Evolutionary conservation across 371 early-diverging fungal species (phyloP), one percentile per base, ranked within the genome.

Genomic region (Mucor velutinosus): DNA sequence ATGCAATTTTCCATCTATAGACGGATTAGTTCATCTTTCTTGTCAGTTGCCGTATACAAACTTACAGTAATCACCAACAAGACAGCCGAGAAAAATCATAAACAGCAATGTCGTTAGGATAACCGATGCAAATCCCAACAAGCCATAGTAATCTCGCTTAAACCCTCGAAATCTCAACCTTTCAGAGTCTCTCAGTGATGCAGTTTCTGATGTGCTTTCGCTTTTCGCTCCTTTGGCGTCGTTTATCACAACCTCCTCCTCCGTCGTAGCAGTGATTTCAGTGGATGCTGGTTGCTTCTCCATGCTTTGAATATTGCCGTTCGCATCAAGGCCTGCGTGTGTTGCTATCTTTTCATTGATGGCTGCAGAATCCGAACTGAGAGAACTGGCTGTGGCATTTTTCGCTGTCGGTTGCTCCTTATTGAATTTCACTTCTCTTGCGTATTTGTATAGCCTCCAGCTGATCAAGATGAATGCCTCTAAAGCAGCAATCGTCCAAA

Each of bases 51-150:
- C 17, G n/a, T 6, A n/a, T 19, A 49, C 12, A 63, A 15, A 79
- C 81, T 76, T 83, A 83, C 83, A 94, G 80, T 92, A 89, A 73
- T 93, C 93, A 14, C 84, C 78, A 27, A 90, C 88, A 15, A 94
- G 73, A 51, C 89, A 73, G 19, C 84, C 84, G 61, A 94, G 69
- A 49, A 92, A 79, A 21, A 87, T 79, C 30, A 93, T 69, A 80
- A 87, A 92, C 43, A 85, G 77, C 12, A 90, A 58, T 4, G 91
- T 88, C 2, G 84, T 80, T 23, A 82, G 30, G 17, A 84, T 64
- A 21, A 88, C 79, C 25, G 88, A 84, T 35, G 77, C 75, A 70
- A 82, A 80, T 3, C 82, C 82, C 12, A 85, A 65, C 14, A 69
- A 51, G 12, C 93, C 92, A 60, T 85, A 77, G 32, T 74, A 67